phyloP scores from a whole-genome alignment of 2,329 filamentous ascomycete genomes.

The Calonectria pseudoreteaudii region DNA sequence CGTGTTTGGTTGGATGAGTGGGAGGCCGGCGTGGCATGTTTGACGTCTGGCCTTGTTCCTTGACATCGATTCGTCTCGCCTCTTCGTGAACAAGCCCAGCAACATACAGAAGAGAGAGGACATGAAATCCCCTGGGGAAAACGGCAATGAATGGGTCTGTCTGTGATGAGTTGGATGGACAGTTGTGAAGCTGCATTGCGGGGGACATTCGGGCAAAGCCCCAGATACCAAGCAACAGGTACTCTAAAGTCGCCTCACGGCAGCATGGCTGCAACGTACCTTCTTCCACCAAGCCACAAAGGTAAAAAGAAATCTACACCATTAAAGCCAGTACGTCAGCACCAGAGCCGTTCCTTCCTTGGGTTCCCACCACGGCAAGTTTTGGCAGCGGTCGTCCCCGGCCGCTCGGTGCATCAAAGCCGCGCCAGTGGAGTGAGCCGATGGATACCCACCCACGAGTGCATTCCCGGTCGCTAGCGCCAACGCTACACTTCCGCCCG shows the following conservation, averaged over 20 bases:
- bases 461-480: conserved; percentile 36
- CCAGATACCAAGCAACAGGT: background rate
- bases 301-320: background rate
- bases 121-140: background rate
- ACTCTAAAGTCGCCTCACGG: background rate
- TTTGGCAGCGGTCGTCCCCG: conserved; percentile 32
- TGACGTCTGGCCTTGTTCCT: conserved; percentile 18
- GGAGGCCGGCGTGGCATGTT: conserved; percentile 24
- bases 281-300: background rate
- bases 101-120: background rate
- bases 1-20: conserved; percentile 29
- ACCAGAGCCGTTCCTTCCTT: background rate
- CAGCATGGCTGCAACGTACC: background rate
- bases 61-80: background rate
- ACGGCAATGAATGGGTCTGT: background rate
- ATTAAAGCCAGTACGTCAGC: background rate
- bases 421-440: conserved; percentile 29
- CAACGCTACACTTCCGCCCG: conserved; percentile 27
- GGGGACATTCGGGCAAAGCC: background rate
- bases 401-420: conserved; percentile 27
- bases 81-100: background rate
- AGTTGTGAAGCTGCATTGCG: background rate
- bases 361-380: background rate
- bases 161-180: background rate
- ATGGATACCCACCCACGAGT: conserved; percentile 31